Base-by-base conservation (phyloP, 1,139 yeast species). In the Yamadazyma diddensiae region DNA sequence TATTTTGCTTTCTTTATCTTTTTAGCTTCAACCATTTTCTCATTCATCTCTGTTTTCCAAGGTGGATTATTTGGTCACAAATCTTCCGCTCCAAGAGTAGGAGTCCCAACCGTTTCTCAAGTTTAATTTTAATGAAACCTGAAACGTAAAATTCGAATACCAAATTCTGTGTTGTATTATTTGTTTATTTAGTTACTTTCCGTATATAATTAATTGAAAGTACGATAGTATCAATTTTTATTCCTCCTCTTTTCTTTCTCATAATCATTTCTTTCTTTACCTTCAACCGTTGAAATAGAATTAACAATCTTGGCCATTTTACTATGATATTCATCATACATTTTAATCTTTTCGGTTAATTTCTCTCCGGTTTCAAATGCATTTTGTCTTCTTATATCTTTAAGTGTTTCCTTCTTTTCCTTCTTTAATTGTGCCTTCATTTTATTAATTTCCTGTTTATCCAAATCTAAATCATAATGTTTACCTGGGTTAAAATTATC, bases 401-500 rank as follows among this genome's bases (percentile, higher is more conserved):
- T 86, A 60, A 92, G 62, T 0, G 94, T 82, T 42, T 83, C 77
- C 65, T 92, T 92, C 59, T 82, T 79, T 61, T 92, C 98, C 62
- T 90, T 85, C 78, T 92, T 92, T 58, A 87, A 65, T 63, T 85
- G 86, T 18, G 82, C 79, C 64, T 77, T 79, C 65, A 92, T 75
- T 70, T 92, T 92, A 56, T 72, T 72, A 46, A 86, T 62, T 56
- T 92, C 97, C 47, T 82, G 86, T 57, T 94, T 76, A 40, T 82
- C 80, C 45, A 79, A 71, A 55, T 90, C 84, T 35, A 82, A 75
- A 55, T 90, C 97, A 57, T 88, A 85, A 10, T 95, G 87, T 77
- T 82, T 85, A 53, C 87, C 97, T 38, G 97, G 95, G 63, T 88
- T 90, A 74, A 82, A 94, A 66, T 88, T 87, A 52, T 87, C 97